Base-by-base conservation (phyloP, 495 filamentous ascomycete species). In the Daldinia loculata region DNA sequence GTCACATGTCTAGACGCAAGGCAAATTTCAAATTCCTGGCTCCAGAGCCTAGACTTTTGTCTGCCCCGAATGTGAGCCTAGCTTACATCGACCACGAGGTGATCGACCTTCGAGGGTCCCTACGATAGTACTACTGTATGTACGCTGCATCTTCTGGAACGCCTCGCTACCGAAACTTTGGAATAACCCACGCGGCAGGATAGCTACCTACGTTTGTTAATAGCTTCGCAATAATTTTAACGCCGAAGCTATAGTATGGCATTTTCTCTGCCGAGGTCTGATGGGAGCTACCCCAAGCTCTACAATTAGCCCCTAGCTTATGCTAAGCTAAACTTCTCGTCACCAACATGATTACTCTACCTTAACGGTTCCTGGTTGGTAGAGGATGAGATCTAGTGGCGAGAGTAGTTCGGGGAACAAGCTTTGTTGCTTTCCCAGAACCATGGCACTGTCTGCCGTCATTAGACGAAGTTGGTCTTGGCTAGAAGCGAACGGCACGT, bases 11-110 rank as follows among this genome's bases (percentile, higher is more conserved):
- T 39, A 19, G 11, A 30, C 58, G 53, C 38, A 39, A 62, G 27
- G 38, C 6, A 19, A 63, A 36, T 63, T 53, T 39, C 48, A 43
- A 61, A 48, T 55, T 38, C 34, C n/a, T 24, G 26, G 48, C 22
- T 53, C 22, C 45, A 24, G 39, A 59, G 43, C 45, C 48, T 7
- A 53, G n/a, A 27, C 30, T 57, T 41, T 30, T 11, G 26, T 43
- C n/a, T 29, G 14, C 30, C 24, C 36, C 22, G 14, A 24, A 30
- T 41, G 60, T 19, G 9, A 66, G 34, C 61, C 58, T 59, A 39
- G 61, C 64, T 53, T 72, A 63, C 65, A 65, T 64, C 36, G 14
- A 45, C 70, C 65, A 72, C 70, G 65, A 68, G 70, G 61, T 69
- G 66, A 69, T 73, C 65, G 52, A 39, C 63, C 63, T 48, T 50